These are phyloP conservation scores for Austroboletus festivus DNA, from an alignment of 768 basidiomycete species.

Conservation along the genomic window DNA sequence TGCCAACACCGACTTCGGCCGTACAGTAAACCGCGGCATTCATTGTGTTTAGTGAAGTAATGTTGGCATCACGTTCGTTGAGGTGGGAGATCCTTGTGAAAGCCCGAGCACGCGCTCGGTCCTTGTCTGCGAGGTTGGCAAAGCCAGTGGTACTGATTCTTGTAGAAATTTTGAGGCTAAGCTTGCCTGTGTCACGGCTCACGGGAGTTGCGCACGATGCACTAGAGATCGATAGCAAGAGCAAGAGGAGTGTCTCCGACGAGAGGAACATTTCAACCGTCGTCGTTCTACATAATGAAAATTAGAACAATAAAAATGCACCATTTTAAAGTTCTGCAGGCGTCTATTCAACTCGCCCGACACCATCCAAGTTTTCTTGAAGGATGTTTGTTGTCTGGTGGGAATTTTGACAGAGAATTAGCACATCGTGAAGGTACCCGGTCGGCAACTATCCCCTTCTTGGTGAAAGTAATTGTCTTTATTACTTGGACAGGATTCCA, in stretches of 20 bases:
- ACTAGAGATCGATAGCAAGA: conserved; percentile 10
- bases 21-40: conserved; percentile 30
- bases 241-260: neutral
- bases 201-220: conserved; percentile 10
- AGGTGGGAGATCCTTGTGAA: neutral
- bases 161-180: conserved; percentile 12
- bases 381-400: too few species aligned
- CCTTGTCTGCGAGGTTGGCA: conserved; percentile 17
- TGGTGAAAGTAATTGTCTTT: too few species aligned
- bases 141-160: conserved; percentile 11
- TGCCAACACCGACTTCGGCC: conserved; percentile 27
- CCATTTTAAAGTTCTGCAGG: too few species aligned
- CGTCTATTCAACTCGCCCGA: too few species aligned
- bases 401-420: too few species aligned
- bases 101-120: conserved; percentile 19
- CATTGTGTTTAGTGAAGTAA: conserved; percentile 7
- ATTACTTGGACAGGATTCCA: too few species aligned
- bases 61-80: neutral
- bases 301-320: too few species aligned
- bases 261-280: too few species aligned
- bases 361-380: too few species aligned
- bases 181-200: conserved; percentile 7
- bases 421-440: too few species aligned
- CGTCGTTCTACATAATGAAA: too few species aligned
- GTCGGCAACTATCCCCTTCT: too few species aligned